Evolutionary conservation across 2,329 filamentous ascomycete species (phyloP).

Genomic region (Remersonia thermophila): DNA sequence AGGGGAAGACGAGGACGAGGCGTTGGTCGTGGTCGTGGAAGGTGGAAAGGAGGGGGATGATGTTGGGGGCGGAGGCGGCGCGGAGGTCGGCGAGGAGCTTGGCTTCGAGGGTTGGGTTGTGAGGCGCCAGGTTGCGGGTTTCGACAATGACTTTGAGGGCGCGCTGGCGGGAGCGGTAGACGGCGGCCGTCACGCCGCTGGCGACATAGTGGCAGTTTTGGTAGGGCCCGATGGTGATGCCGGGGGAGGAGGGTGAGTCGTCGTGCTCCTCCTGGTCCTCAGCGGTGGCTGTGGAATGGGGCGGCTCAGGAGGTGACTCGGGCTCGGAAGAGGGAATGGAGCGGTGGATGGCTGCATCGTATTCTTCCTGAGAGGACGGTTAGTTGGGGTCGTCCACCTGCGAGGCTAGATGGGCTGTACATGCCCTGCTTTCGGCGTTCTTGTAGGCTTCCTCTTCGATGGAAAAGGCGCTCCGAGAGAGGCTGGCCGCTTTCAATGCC

Average conservation of each 20-base stretch:
- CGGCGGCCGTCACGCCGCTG: slow-evolving; percentile 65
- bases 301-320: not conserved
- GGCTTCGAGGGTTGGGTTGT: slow-evolving; percentile 70
- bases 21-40: slow-evolving; percentile 60
- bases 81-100: slow-evolving; percentile 61
- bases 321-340: slow-evolving; percentile 3
- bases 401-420: slow-evolving; percentile 12
- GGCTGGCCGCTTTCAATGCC: slow-evolving; percentile 12
- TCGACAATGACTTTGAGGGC: slow-evolving; percentile 82
- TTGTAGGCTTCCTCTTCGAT: slow-evolving; percentile 55
- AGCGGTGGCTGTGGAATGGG: too few relatives aligned
- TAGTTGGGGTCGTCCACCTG: slow-evolving; percentile 14
- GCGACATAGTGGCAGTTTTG: slow-evolving; percentile 41
- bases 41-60: slow-evolving; percentile 56
- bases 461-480: slow-evolving; percentile 40
- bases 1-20: slow-evolving; percentile 76
- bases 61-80: slow-evolving; percentile 10
- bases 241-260: slow-evolving; percentile 15
- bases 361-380: slow-evolving; percentile 41
- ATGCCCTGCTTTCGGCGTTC: slow-evolving; percentile 44
- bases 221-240: slow-evolving; percentile 42
- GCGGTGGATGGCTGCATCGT: slow-evolving; percentile 32
- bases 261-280: not conserved
- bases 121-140: slow-evolving; percentile 60
- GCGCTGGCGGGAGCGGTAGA: slow-evolving; percentile 55